phyloP scores from a whole-genome alignment of 176 grass and related monocot genomes.

The Lolium multiflorum region DNA sequence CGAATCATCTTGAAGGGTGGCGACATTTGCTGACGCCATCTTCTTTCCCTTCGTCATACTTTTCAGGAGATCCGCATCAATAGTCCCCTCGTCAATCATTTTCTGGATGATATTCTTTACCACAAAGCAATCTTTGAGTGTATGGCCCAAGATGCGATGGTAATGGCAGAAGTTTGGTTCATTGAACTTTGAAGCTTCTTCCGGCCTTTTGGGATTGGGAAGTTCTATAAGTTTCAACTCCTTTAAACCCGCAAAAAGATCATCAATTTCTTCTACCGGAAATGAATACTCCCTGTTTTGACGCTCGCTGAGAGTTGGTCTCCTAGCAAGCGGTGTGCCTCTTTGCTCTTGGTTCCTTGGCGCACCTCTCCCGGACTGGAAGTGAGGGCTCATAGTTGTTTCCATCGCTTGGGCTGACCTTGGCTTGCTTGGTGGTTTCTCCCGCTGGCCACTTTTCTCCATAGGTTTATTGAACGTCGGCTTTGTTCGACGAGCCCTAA shows the following conservation, averaged over 20 bases:
- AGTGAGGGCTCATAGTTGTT: no score
- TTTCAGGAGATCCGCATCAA: constrained; percentile 1
- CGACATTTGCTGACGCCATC: neutral
- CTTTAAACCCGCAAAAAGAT: neutral
- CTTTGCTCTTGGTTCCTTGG: no score
- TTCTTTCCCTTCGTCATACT: constrained; percentile 7
- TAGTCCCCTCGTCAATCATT: no score
- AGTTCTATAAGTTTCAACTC: neutral
- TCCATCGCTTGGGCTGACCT: no score
- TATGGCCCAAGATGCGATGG: neutral
- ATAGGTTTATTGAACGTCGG: no score
- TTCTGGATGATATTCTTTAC: neutral
- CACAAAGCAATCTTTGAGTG: neutral
- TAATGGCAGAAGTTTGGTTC: neutral
- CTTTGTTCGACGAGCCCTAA: no score
- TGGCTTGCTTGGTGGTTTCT: no score
- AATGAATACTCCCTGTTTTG: constrained; percentile 8
- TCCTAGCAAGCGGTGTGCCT: neutral
- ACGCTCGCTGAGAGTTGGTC: neutral
- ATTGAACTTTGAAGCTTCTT: neutral
- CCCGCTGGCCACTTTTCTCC: no score
- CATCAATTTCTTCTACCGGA: neutral
- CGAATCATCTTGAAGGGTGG: neutral
- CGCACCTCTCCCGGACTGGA: no score
- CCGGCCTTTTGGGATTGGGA: neutral